Evolutionary conservation across 2,329 filamentous ascomycete genomes (phyloP).

Genomic region (Colletotrichum sp.): DNA sequence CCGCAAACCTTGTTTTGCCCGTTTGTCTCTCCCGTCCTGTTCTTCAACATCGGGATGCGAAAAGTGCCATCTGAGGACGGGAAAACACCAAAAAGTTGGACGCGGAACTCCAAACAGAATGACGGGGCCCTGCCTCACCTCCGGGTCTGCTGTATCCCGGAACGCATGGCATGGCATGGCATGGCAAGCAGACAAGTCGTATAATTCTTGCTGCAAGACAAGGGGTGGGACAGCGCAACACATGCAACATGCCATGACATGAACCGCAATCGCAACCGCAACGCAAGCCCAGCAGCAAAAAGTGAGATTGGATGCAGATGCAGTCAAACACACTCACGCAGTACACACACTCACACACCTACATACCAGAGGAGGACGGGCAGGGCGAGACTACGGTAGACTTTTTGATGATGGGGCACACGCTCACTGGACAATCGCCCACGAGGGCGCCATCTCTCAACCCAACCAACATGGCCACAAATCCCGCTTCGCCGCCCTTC

Average conservation of each 20-base stretch:
- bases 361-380: neutral
- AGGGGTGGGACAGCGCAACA: neutral
- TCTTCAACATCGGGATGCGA: neutral
- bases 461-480: neutral
- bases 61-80: neutral
- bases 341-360: neutral
- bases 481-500: neutral
- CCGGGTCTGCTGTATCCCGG: neutral
- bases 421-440: conserved; percentile 38
- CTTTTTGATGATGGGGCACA: conserved; percentile 47
- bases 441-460: neutral
- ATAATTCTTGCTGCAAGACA: neutral
- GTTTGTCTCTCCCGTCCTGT: neutral
- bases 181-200: neutral
- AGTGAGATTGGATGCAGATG: conserved; percentile 4
- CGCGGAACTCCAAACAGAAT: neutral
- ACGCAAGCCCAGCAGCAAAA: neutral
- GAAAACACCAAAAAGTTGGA: neutral
- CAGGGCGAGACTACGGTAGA: neutral
- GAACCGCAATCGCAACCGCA: neutral
- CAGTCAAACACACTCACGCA: neutral
- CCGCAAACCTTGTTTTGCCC: neutral
- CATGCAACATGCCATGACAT: conserved; percentile 13
- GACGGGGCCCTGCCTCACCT: neutral
- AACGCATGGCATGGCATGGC: neutral